Percentiles rank a stretch among this genome's conserved stretches.
These are phyloP conservation scores for Prunella vulgaris DNA, from an alignment of 257 asterid genomes.

Conservation along the genomic window DNA sequence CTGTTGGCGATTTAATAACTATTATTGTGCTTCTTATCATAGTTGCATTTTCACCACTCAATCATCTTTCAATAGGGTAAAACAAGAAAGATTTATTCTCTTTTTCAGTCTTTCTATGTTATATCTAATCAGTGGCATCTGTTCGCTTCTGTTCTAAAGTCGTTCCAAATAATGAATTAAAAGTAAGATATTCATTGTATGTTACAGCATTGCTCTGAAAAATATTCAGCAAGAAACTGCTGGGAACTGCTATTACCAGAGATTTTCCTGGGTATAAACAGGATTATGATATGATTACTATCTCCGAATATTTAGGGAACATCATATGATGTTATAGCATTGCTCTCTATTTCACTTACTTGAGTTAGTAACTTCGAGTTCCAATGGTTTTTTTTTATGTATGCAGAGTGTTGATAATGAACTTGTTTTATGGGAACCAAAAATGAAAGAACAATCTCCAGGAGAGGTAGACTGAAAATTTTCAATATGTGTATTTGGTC, in stretches of 20 bases:
- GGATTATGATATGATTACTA: background rate
- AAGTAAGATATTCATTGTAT: background rate
- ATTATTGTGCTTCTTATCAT: background rate
- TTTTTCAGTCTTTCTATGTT: background rate
- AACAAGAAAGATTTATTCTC: background rate
- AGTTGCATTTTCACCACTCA: constrained; percentile 10
- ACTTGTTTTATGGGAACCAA: constrained; percentile 95
- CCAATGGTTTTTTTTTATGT: constrained; percentile 7
- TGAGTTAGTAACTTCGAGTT: constrained; percentile 2
- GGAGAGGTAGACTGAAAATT: constrained; percentile 70
- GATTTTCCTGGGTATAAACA: background rate
- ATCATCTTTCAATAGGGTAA: constrained; percentile 1
- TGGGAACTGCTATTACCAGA: background rate
- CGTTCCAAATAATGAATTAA: background rate
- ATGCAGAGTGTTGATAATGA: constrained; percentile 95
- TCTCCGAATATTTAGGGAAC: background rate
- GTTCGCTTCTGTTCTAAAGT: background rate
- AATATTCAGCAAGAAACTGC: background rate
- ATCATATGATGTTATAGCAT: background rate
- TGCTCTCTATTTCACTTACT: background rate
- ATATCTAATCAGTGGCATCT: background rate
- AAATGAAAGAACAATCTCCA: constrained; percentile 91
- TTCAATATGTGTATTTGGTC: constrained; percentile 14
- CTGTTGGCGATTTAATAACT: background rate
- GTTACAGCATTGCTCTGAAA: background rate